These are phyloP conservation scores for Yamadazyma sp. DNA, from an alignment of 1,139 yeast genomes.

Conservation along the genomic window DNA sequence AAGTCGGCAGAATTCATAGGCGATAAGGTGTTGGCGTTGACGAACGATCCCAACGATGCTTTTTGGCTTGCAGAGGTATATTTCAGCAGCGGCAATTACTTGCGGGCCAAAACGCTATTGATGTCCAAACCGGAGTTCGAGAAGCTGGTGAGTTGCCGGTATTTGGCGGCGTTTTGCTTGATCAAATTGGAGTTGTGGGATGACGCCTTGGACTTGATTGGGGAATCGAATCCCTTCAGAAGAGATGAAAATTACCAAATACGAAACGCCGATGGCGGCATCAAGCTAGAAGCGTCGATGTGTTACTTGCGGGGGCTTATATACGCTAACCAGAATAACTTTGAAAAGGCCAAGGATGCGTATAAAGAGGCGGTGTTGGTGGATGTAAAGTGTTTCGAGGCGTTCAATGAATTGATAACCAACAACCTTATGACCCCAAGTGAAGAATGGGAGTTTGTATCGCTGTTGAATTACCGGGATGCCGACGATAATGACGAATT, in stretches of 20 bases:
- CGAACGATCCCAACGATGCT: conserved; percentile 88
- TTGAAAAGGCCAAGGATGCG: conserved; percentile 84
- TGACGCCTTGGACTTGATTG: conserved; percentile 84
- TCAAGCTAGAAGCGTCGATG: conserved; percentile 82
- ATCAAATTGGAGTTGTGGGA: conserved; percentile 79
- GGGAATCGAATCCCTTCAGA: conserved; percentile 76
- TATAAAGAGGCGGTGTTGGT: conserved; percentile 83
- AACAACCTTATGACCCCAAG: conserved; percentile 78
- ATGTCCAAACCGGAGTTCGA: conserved; percentile 42
- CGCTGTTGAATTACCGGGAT: conserved; percentile 66
- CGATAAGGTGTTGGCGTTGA: conserved; percentile 77
- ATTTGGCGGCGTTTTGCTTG: conserved; percentile 75
- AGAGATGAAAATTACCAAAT: conserved; percentile 39
- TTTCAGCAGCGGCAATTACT: conserved; percentile 70
- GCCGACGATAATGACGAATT: conserved; percentile 82
- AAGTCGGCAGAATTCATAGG: conserved; percentile 90
- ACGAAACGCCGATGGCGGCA: conserved; percentile 66
- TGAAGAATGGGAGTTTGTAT: conserved; percentile 84
- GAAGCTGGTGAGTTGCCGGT: conserved; percentile 69
- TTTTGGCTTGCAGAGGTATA: conserved; percentile 95
- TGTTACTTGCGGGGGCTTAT: conserved; percentile 84
- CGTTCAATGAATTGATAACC: conserved; percentile 75
- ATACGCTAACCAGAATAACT: conserved; percentile 79
- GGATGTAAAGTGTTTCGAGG: conserved; percentile 92
- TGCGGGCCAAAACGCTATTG: conserved; percentile 72